Conservation (phyloP, 75 land plant genomes). For the Chamaecyparis obtusa region DNA sequence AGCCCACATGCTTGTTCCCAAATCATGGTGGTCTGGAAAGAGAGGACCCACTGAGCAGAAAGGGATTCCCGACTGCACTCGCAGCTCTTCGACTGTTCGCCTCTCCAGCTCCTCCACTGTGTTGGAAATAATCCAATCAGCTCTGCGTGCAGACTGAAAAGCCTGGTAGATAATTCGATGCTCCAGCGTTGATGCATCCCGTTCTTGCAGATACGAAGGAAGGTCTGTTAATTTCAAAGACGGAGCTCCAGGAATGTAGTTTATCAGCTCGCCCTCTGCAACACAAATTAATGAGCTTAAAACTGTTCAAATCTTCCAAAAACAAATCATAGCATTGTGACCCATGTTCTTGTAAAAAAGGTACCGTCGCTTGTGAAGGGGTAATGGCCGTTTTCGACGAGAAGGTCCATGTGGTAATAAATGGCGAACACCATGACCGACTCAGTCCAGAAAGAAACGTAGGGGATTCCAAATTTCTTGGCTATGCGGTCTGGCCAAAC, state of each 20-base stretch:
- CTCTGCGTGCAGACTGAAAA: constrained; percentile 26
- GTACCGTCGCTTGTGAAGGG: constrained; percentile 27
- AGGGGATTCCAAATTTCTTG: constrained; percentile 27
- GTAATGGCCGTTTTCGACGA: constrained; percentile 23
- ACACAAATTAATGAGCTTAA: neutral
- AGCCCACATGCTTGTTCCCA: constrained; percentile 33
- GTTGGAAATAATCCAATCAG: constrained; percentile 41
- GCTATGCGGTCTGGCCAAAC: constrained; percentile 29
- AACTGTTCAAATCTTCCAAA: neutral
- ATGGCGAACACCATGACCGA: constrained; percentile 34
- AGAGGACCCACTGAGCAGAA: constrained; percentile 42
- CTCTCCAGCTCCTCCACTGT: constrained; percentile 38
- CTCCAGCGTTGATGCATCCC: constrained; percentile 16
- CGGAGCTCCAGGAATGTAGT: constrained; percentile 38
- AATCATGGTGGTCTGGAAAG: constrained; percentile 13
- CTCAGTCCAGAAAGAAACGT: constrained; percentile 46
- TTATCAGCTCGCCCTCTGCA: constrained; percentile 24
- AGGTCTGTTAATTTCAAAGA: constrained; percentile 34
- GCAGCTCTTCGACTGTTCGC: constrained; percentile 23
- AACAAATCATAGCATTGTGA: no score
- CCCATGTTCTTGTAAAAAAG: no score
- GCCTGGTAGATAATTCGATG: constrained; percentile 27
- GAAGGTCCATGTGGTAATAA: constrained; percentile 32
- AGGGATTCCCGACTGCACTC: constrained; percentile 1
- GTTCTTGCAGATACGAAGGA: constrained; percentile 40